Evolutionary conservation across 2,329 filamentous ascomycete genomes (phyloP).

Genomic region (Cryoendolithus antarcticus): DNA sequence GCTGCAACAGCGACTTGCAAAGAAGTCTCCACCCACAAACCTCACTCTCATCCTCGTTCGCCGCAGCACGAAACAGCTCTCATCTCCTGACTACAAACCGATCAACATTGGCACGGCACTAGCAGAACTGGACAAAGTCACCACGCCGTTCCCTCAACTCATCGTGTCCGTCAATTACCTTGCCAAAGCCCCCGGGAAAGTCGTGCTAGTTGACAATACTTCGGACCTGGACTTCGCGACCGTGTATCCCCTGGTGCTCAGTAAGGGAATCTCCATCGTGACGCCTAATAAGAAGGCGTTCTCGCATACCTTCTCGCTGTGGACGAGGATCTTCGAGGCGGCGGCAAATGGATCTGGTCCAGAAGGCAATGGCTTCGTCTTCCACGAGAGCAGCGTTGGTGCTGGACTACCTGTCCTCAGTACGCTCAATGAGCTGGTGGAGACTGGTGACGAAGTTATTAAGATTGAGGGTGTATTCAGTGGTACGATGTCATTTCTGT

Average conservation of each 20-base stretch:
- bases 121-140: slow-evolving; percentile 47
- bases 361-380: slow-evolving; percentile 57
- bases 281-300: slow-evolving; percentile 99
- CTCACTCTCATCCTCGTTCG: slow-evolving; percentile 75
- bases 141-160: slow-evolving; percentile 42
- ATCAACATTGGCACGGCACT: slow-evolving; percentile 52
- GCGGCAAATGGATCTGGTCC: slow-evolving; percentile 47
- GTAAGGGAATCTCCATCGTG: slow-evolving; percentile 74
- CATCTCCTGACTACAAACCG: slow-evolving; percentile 58
- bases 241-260: slow-evolving; percentile 68
- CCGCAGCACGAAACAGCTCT: slow-evolving; percentile 72
- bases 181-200: slow-evolving; percentile 60
- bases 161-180: slow-evolving; percentile 68
- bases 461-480: slow-evolving; percentile 96
- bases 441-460: slow-evolving; percentile 81
- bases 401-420: slow-evolving; percentile 89
- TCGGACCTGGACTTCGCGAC: slow-evolving; percentile 69
- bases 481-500: slow-evolving; percentile 94
- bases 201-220: slow-evolving; percentile 89
- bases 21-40: slow-evolving; percentile 44
- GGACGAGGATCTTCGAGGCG: slow-evolving; percentile 73
- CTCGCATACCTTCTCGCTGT: slow-evolving; percentile 65
- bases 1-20: slow-evolving; percentile 48
- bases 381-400: slow-evolving; percentile 90
- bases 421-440: slow-evolving; percentile 84